Percentiles rank a stretch among this genome's conserved stretches.
These are phyloP conservation scores for Zopfia rhizophila DNA, from an alignment of 2,329 filamentous ascomycete species.

Conservation along the genomic window DNA sequence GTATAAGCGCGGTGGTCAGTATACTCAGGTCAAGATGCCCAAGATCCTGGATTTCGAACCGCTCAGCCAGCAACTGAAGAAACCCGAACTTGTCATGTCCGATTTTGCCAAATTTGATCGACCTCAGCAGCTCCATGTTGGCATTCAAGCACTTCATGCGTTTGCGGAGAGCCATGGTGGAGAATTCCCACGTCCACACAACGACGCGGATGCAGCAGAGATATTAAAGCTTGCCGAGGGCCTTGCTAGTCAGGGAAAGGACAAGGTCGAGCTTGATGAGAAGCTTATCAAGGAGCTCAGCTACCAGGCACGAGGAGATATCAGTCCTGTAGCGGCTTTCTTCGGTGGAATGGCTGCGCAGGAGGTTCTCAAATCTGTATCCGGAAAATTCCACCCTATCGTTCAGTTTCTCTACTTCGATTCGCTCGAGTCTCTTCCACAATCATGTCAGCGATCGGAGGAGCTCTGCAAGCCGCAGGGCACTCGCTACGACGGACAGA, in stretches of 20 bases:
- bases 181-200: conserved; percentile 82
- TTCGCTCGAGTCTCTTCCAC: conserved; percentile 92
- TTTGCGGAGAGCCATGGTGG: conserved; percentile 79
- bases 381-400: conserved; percentile 97
- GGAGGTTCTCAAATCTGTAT: conserved; percentile 95
- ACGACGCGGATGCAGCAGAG: conserved; percentile 83
- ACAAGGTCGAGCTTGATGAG: conserved; percentile 86
- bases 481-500: conserved; percentile 94
- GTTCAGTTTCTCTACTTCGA: conserved; percentile 98
- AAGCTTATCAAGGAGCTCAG: conserved; percentile 93
- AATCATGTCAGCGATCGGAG: conserved; percentile 77
- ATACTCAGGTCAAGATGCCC: conserved; percentile 98
- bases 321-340: conserved; percentile 92
- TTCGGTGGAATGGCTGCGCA: conserved; percentile 95
- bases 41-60: conserved; percentile 90
- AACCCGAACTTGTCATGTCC: conserved; percentile 89
- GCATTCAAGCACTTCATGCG: conserved; percentile 89
- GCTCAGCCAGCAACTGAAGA: conserved; percentile 79
- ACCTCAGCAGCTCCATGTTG: conserved; percentile 89
- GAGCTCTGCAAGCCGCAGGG: conserved; percentile 87
- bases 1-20: conserved; percentile 89
- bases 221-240: conserved; percentile 79
- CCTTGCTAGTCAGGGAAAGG: conserved; percentile 72
- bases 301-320: conserved; percentile 91
- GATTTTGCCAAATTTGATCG: conserved; percentile 99